phyloP scores from a whole-genome alignment of 2,329 filamentous ascomycete species.

The Alternaria consortialis region DNA sequence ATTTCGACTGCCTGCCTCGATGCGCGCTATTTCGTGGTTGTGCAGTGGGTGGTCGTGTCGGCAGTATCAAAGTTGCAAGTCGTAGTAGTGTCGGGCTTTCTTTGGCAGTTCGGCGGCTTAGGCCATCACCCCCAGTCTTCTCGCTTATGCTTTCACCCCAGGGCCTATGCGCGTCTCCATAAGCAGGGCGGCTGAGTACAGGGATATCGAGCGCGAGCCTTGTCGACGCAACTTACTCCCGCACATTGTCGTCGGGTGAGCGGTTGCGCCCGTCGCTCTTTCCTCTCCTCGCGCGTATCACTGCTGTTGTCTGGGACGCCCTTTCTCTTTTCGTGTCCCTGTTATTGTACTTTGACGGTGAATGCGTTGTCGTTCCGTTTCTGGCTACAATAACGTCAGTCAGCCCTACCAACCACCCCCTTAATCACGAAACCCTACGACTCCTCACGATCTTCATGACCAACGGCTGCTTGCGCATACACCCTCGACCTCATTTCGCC shows the following conservation, averaged over 20 bases:
- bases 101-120: background rate
- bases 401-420: constrained; percentile 20
- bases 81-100: constrained; percentile 7
- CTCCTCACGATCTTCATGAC: background rate
- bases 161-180: constrained; percentile 11
- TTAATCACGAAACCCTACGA: constrained; percentile 14
- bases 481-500: background rate
- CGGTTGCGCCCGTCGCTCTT: constrained; percentile 37
- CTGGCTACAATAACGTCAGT: constrained; percentile 38
- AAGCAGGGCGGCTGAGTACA: constrained; percentile 10
- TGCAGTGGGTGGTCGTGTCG: constrained; percentile 8
- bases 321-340: constrained; percentile 25
- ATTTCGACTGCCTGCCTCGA: background rate
- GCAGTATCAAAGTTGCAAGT: constrained; percentile 7
- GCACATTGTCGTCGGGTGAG: constrained; percentile 31
- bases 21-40: constrained; percentile 18
- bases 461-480: background rate
- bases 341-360: constrained; percentile 27
- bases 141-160: constrained; percentile 18
- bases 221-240: constrained; percentile 19
- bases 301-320: constrained; percentile 34
- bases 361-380: constrained; percentile 30
- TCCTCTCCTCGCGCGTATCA: constrained; percentile 20
- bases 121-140: background rate
- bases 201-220: constrained; percentile 18